Base-by-base conservation (phyloP, 2,329 filamentous ascomycete species). In the Aschersonia sp. region DNA sequence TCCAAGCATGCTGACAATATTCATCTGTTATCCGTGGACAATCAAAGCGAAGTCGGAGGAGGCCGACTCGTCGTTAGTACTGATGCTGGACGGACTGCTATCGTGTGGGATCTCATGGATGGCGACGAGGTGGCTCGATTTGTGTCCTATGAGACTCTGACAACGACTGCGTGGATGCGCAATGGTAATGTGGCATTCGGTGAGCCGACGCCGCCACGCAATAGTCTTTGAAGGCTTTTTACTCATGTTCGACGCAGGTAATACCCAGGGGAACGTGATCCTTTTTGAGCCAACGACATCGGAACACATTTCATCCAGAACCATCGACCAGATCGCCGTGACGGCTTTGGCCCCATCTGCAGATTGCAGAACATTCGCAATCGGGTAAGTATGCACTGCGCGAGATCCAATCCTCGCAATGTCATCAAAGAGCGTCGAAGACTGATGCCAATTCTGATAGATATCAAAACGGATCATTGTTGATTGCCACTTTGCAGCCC, bases 101-200 rank as follows among this genome's bases (percentile, higher is more conserved):
- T 97, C 60, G 87, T 97, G 6, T 98, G 92, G 92, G 90, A 98
- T 66, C 73, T 96, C 51, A 80, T 94, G 68, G 94, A 87, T 0
- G 92, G 92, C 45, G 81, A 88, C 50, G 88, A 96, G 64, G 76
- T 96, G 50, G 82, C 90, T 40, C 78, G 89, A n/a, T 97, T 97
- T 68, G 82, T 83, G 30, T 92, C 89, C 0, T 96, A 94, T 59
- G 87, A 94, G 59, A 79, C 85, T 54, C 75, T 97, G 53, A 82
- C 81, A 29, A 83, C 87, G 32, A 90, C 89, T 39, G 75, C 85
- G 10, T 98, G 92, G 87, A 96, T 98, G 89, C 78, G 83, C 43
- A 96, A 96, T 67, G 92, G 92, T 47, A 94, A 95, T 67, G 83
- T 98, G 55, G 90, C 87, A 39, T 97, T 97, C 71, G 92, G 90